Base-by-base conservation (phyloP, 768 basidiomycete genomes). In the Rhizopogon rudus region DNA sequence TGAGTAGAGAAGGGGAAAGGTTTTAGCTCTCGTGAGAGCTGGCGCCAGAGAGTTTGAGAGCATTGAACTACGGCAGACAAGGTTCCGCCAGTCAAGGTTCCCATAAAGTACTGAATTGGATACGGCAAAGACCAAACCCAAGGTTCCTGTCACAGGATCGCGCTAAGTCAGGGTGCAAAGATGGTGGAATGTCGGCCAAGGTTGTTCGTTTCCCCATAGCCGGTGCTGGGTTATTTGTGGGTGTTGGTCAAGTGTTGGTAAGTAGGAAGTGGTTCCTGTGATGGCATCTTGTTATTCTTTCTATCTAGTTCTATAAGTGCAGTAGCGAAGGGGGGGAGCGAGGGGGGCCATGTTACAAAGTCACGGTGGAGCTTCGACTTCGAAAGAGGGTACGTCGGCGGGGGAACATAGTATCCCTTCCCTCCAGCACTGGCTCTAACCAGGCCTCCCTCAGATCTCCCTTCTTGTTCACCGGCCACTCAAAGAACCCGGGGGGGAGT, bases 151-250 rank as follows among this genome's bases (percentile, higher is more conserved):
- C 35, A 49, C 48, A 16, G 20, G 17, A 46, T 46, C 45, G 29
- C n/a, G 17, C 35, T 37, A 37, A 48, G 48, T 49, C 48, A 49
- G 48, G 48, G 48, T 49, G 48, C 20, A 16, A 14, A 37, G 7
- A 49, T 43, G 42, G 2, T 22, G 22, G 2, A 6, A 25, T 49
- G 48, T 8, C 5, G 1, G 7, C 35, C 10, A 7, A 13, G 13
- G 5, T 25, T 49, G 35, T 49, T 49, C 44, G 40, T 44, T 44
- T 44, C 50, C 40, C 44, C 37, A 12, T 57, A 58, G 25, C 56
- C 69, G 69, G 69, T 69, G 59, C 68, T 68, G 67, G 61, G 60
- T 42, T 59, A 44, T 65, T 60, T 60, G 60, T 40, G 37, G 3
- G 1, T 55, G 59, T 65, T 62, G 17, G 17, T 3, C 0, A 9